Evolutionary conservation across 768 basidiomycete genomes (phyloP), one percentile per base, ranked within the genome.

Genomic region (Panellus pusillus): DNA sequence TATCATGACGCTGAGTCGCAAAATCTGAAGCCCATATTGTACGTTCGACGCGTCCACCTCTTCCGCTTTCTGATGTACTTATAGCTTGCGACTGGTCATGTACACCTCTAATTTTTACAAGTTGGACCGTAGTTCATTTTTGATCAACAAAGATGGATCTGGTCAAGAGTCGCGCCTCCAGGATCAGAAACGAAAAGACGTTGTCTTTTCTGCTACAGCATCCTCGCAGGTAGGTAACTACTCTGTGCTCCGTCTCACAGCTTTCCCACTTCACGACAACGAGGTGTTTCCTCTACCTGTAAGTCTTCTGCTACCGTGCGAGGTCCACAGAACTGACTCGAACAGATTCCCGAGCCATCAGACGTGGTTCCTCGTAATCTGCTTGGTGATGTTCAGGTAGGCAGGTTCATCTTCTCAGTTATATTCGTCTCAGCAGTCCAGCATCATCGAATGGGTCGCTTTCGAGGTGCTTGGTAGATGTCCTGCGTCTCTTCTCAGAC

Each of bases 171-270:
- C 1, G 70, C 79, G 1, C 73, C 73, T 1, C 55, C 65, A 6
- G 64, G 68, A 0, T 82, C 86, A 0, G 74, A 78, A 0, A 57
- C 72, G 0, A 79, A 31, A 76, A 82, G 44, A 82, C 83, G 0
- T 68, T 90, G 4, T 79, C 82, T 14, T 93, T 91, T 67, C 72
- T 93, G 9, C 79, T 93, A 6, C 82, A 89, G 54, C 90, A 91
- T 68, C 89, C 90, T 2, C 76, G 90, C 41, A 78, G 85, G 76
- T 85, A 60, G 14, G 69, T 51, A 4, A 19, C 28, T n/a, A 18
- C 28, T 19, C 27, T 28, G 1, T 14, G 37, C 6, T 39, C 19
- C 1, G 28, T 55, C 18, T n/a, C 1, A 32, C 38, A 6, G 36
- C 27, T 5, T 27, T 38, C 47, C 45, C 36, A 39, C 0, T 9